Base-by-base conservation (phyloP, 192 early-diverging fungal genomes). In the Lobosporangium transversale region DNA sequence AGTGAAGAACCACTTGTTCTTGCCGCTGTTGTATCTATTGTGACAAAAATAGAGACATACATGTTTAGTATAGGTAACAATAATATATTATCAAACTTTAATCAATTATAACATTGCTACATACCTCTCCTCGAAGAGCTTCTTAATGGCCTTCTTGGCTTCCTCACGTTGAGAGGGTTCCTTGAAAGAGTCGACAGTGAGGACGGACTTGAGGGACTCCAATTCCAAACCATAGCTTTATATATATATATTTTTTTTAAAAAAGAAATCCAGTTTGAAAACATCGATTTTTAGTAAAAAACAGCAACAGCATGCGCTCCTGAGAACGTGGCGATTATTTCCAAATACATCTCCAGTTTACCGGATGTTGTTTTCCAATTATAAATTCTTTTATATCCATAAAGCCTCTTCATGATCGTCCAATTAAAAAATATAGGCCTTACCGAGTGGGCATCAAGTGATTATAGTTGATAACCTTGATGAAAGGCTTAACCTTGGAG, bases 1-100 rank as follows among this genome's bases (percentile, higher is more conserved):
- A 87, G 92, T 91, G 91, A 98, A 99, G 94, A 99, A 98, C 97
- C 98, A 98, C 91, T 95, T 95, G 93, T 97, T 98, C 93, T 98
- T 99, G 84, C 98, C 97, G 79, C 89, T 87, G 81, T 93, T 89
- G 90, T 98, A 96, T 81, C 95, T 76, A 53, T 60, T 40, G 29
- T 20, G 11, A 49, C 5, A 36, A 49, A 48, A 27, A 10, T 14
- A 10, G 50, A 4, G 14, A n/a, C n/a, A n/a, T n/a, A n/a, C n/a
- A n/a, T n/a, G n/a, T n/a, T n/a, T n/a, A n/a, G n/a, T n/a, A 55
- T 4, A 52, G n/a, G 44, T 20, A 30, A 47, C 40, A 37, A 24
- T 27, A 36, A 26, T 31, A 1, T 2, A 27, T 37, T 12, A 27
- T 3, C 6, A 21, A 21, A 24, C 21, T 9, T 11, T 17, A 14